Evolutionary conservation across 306 rosid genomes (phyloP).

Genomic region (Bauhinia variegata): DNA sequence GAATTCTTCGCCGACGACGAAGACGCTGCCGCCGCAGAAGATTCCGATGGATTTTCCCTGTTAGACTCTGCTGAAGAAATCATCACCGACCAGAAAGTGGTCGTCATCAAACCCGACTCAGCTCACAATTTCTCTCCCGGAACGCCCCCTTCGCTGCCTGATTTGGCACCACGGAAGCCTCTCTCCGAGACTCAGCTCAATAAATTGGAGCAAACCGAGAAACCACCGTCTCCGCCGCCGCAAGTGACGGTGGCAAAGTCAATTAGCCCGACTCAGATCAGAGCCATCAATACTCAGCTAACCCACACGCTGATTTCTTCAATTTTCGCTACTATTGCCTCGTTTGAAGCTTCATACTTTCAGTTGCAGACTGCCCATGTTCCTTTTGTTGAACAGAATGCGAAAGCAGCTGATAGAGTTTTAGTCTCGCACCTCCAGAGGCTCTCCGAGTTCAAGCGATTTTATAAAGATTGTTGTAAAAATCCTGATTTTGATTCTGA

Average conservation of each 20-base stretch:
- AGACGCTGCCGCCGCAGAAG: conserved; percentile 50
- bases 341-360: conserved; percentile 88
- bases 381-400: conserved; percentile 74
- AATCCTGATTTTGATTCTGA: conserved; percentile 40
- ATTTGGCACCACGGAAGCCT: conserved; percentile 4
- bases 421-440: conserved; percentile 85
- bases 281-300: conserved; percentile 40
- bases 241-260: neutral
- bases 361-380: conserved; percentile 90
- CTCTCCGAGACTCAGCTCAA: conserved; percentile 17
- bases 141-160: conserved; percentile 5
- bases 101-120: conserved; percentile 81
- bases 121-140: conserved; percentile 18
- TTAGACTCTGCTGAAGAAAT: conserved; percentile 90
- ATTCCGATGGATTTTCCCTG: conserved; percentile 73
- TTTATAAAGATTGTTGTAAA: conserved; percentile 41
- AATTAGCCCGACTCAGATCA: conserved; percentile 38
- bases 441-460: conserved; percentile 73
- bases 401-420: conserved; percentile 70
- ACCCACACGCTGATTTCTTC: conserved; percentile 70
- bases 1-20: conserved; percentile 81
- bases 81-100: conserved; percentile 91
- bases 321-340: conserved; percentile 72
- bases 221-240: neutral
- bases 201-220: conserved; percentile 29